phyloP scores from a whole-genome alignment of 345 rosid species.

The Camelina neglecta region DNA sequence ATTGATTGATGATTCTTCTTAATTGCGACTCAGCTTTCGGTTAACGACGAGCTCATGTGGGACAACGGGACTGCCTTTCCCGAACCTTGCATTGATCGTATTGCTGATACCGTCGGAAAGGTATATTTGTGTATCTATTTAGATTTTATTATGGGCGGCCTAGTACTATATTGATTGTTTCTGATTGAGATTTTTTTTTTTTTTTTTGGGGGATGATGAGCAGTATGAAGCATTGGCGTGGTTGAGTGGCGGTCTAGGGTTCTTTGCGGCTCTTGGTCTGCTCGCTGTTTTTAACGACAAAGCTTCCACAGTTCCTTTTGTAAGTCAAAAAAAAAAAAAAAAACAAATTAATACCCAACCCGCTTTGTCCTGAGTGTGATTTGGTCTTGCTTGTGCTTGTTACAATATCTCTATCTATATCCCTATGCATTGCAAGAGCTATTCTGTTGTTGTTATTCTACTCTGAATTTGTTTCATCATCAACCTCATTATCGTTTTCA shows the following conservation, averaged over 20 bases:
- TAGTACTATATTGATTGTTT: neutral
- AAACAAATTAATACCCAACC: neutral
- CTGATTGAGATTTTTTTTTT: neutral
- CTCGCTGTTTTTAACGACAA: conserved; percentile 86
- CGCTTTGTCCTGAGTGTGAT: conserved; percentile 16
- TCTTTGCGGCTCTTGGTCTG: conserved; percentile 72
- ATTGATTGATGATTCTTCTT: neutral
- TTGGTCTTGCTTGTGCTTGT: neutral
- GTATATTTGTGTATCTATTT: conserved; percentile 40
- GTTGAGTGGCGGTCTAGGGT: conserved; percentile 92
- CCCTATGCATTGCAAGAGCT: neutral
- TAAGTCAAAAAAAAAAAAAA: conserved; percentile 45
- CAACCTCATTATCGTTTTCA: no score
- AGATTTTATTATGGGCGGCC: neutral
- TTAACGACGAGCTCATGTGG: conserved; percentile 91
- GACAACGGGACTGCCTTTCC: conserved; percentile 94
- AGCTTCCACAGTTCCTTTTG: conserved; percentile 88
- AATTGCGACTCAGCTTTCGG: conserved; percentile 57
- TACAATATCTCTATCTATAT: neutral
- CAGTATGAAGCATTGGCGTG: conserved; percentile 98
- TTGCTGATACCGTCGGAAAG: conserved; percentile 98
- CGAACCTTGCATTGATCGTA: conserved; percentile 96
- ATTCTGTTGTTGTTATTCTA: neutral
- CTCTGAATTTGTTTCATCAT: neutral
- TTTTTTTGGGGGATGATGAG: neutral